phyloP scores from a whole-genome alignment of 2,329 filamentous ascomycete species.

The Xenosphaeropsis pyriputrescens region DNA sequence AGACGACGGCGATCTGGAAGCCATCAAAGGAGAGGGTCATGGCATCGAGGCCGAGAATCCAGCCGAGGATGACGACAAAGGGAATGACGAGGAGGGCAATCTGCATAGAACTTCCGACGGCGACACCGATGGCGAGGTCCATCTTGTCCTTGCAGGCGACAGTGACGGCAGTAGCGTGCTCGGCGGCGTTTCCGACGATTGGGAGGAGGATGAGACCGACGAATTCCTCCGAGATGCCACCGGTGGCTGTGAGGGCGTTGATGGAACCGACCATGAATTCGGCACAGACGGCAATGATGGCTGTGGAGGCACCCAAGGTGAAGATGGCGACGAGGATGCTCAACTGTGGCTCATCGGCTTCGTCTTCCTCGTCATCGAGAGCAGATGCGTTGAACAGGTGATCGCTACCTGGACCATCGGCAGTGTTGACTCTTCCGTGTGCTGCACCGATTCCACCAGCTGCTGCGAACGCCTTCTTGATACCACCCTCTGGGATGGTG shows the following conservation, averaged over 20 bases:
- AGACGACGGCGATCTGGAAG: constrained; percentile 77
- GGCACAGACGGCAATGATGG: constrained; percentile 60
- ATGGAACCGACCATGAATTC: constrained; percentile 70
- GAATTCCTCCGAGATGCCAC: constrained; percentile 63
- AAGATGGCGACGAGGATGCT: constrained; percentile 56
- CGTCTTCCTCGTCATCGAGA: constrained; percentile 32
- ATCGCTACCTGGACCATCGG: constrained; percentile 11
- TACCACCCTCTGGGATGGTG: constrained; percentile 15
- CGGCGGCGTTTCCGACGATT: constrained; percentile 69
- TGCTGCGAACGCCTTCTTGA: constrained; percentile 14
- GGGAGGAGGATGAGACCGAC: constrained; percentile 70
- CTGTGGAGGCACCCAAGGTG: constrained; percentile 55
- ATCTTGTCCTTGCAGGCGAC: constrained; percentile 65
- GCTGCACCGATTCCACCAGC: constrained; percentile 16
- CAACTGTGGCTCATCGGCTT: constrained; percentile 65
- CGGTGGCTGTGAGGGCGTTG: constrained; percentile 52
- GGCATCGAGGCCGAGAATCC: constrained; percentile 52
- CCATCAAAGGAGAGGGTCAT: constrained; percentile 60
- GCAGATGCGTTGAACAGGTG: constrained; percentile 25
- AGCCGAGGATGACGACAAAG: constrained; percentile 65
- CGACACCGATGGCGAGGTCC: constrained; percentile 65
- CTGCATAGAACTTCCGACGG: constrained; percentile 72
- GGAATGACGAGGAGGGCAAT: constrained; percentile 73
- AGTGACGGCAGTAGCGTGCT: constrained; percentile 74
- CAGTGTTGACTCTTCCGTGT: constrained; percentile 11